Evolutionary conservation across 768 basidiomycete species (phyloP), one percentile per base, ranked within the genome.

Genomic region (Chalciporus piperatus): DNA sequence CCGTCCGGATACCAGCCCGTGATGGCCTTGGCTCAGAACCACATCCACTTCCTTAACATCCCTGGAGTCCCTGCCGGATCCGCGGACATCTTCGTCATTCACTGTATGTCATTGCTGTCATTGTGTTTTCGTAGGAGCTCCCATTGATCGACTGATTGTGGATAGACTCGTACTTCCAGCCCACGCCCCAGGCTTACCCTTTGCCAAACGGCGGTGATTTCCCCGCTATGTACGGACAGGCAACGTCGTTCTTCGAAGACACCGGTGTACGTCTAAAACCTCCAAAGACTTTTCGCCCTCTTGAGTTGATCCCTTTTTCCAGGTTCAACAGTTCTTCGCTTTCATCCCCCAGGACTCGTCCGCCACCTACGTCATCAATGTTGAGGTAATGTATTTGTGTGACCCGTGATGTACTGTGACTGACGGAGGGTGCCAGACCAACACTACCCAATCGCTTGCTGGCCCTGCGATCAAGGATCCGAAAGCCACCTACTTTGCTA

Each of bases 21-120:
- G 52, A 84, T 90, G 79, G 89, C 86, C 0, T 74, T 91, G 33
- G 90, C 91, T 10, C 83, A 90, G 60, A 95, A 95, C 66, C 92
- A 95, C 63, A 75, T 95, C 47, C 82, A 87, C 66, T 93, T 92
- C 78, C 73, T 93, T 20, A 74, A 88, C 53, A 82, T 89, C 2
- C 87, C 89, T 9, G 76, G 74, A 20, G 74, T 78, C 7, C 51
- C 80, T n/a, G 78, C 86, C 17, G 92, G 92, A 11, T 80, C 77
- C 37, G 85, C 83, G 3, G 73, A 83, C 47, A 86, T 94, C 51
- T 95, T 90, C 57, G 90, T 94, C 23, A 89, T 95, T 54, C 92
- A 95, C 68, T 95, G 89, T 87, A 60, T 58, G 86, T 22, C 22
- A 22, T 22, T 4, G 22, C 2, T 74, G n/a, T 25, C 22, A 2